Conservation (phyloP, 2,329 filamentous ascomycete species). For the Curvularia lunata region DNA sequence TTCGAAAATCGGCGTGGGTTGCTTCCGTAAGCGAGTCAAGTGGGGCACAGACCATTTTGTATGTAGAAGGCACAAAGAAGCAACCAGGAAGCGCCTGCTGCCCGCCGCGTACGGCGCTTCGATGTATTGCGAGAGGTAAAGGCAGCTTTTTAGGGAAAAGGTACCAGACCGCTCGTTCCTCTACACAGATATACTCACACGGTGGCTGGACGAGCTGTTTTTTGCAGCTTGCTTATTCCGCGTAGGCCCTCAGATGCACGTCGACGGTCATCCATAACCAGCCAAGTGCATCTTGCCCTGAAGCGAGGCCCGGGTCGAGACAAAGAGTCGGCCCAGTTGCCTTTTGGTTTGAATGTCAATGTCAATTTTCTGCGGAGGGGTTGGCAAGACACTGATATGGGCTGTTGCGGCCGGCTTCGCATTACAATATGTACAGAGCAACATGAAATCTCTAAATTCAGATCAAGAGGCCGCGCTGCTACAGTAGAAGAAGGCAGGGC, state of each 20-base stretch:
- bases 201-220: background rate
- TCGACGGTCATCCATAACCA: conserved; percentile 21
- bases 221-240: background rate
- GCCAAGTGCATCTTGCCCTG: background rate
- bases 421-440: conserved; percentile 35
- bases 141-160: background rate
- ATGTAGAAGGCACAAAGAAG: conserved; percentile 17
- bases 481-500: conserved; percentile 10
- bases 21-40: conserved; percentile 20
- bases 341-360: background rate
- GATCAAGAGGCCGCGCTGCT: conserved; percentile 20
- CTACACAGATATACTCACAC: background rate
- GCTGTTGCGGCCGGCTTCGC: conserved; percentile 18
- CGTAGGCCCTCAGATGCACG: conserved; percentile 17
- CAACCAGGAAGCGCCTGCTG: conserved; percentile 20
- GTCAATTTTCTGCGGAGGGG: background rate
- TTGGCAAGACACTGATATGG: conserved; percentile 19
- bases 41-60: conserved; percentile 17
- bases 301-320: background rate
- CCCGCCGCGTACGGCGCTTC: conserved; percentile 12
- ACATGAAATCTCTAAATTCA: conserved; percentile 15
- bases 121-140: conserved; percentile 1
- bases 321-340: background rate
- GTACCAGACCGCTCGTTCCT: background rate
- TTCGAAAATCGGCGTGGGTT: conserved; percentile 21